Conservation (phyloP, 1,284 basidiomycete genomes). For the Rhodotorula sp. region DNA sequence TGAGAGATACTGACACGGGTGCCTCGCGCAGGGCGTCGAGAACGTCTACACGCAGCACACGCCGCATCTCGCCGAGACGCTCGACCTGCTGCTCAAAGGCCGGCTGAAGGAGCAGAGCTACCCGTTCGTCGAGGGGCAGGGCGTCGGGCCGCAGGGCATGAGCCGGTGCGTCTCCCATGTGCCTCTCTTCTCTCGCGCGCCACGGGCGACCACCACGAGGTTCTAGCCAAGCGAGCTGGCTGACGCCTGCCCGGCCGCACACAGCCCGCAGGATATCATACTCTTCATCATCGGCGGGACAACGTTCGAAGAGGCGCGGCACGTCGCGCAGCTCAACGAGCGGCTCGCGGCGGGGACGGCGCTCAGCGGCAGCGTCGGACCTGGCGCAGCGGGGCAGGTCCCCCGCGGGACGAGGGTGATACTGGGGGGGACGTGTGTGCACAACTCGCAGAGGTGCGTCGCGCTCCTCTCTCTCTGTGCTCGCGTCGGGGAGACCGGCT, state of each 20-base stretch:
- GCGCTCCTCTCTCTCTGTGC: not conserved
- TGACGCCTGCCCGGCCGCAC: no score
- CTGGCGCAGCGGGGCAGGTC: slow-evolving; percentile 41
- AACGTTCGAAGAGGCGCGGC: slow-evolving; percentile 88
- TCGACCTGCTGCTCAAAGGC: slow-evolving; percentile 87
- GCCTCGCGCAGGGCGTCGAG: slow-evolving; percentile 93
- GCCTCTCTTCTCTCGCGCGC: not conserved
- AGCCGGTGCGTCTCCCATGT: slow-evolving; percentile 1
- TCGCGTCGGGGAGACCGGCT: not conserved
- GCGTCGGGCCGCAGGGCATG: slow-evolving; percentile 48
- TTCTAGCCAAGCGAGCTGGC: no score
- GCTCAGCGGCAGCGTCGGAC: slow-evolving; percentile 48
- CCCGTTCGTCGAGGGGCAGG: slow-evolving; percentile 76
- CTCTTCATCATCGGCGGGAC: slow-evolving; percentile 92
- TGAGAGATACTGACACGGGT: no score
- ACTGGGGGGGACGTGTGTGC: slow-evolving; percentile 87
- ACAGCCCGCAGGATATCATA: slow-evolving; percentile 88
- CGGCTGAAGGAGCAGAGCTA: slow-evolving; percentile 83
- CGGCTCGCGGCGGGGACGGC: slow-evolving; percentile 58
- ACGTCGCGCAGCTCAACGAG: slow-evolving; percentile 81
- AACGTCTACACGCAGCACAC: slow-evolving; percentile 99
- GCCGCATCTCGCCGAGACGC: slow-evolving; percentile 87
- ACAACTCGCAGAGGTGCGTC: slow-evolving; percentile 81
- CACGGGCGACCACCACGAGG: no score
- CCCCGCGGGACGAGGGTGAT: slow-evolving; percentile 68